A percentile compares a stretch with the other conserved stretches of the same genome.
phyloP scores from a whole-genome alignment of 768 basidiomycete species.

The Ramaria sp. region DNA sequence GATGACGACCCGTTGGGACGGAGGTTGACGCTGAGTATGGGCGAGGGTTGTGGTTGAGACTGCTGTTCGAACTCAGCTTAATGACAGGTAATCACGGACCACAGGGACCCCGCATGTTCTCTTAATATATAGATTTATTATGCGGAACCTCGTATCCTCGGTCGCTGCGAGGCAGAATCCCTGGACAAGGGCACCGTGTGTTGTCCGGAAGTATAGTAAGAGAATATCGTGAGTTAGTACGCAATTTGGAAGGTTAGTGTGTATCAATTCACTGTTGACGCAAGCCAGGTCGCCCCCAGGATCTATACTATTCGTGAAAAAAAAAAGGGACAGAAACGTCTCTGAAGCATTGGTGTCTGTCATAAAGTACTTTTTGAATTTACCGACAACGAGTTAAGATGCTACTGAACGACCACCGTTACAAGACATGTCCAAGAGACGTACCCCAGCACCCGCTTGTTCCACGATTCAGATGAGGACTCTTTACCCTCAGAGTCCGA shows the following conservation, averaged over 20 bases:
- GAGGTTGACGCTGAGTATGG: no score
- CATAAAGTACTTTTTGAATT: not conserved
- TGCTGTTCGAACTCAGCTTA: no score
- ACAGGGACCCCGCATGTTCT: no score
- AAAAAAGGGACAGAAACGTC: slow-evolving; percentile 6
- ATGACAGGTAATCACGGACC: no score
- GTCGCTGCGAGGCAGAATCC: not conserved
- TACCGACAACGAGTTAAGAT: not conserved
- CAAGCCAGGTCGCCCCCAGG: slow-evolving; percentile 5
- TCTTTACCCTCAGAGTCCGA: not conserved
- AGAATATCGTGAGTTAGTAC: not conserved
- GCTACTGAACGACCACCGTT: not conserved
- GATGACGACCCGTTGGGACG: no score
- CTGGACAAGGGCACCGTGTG: not conserved
- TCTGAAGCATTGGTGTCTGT: slow-evolving; percentile 8
- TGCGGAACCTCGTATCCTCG: no score
- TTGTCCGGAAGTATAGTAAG: not conserved
- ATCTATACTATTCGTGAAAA: slow-evolving; percentile 13
- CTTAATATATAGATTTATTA: no score
- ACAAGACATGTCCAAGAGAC: slow-evolving; percentile 6
- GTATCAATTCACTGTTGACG: not conserved
- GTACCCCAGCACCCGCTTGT: slow-evolving; percentile 5
- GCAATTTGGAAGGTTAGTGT: not conserved
- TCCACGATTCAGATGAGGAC: slow-evolving; percentile 2
- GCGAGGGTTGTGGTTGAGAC: no score